A percentile compares a stretch with the other conserved stretches of the same genome.
phyloP scores from a whole-genome alignment of 495 filamentous ascomycete species.

The Alectoria sarmentosa region DNA sequence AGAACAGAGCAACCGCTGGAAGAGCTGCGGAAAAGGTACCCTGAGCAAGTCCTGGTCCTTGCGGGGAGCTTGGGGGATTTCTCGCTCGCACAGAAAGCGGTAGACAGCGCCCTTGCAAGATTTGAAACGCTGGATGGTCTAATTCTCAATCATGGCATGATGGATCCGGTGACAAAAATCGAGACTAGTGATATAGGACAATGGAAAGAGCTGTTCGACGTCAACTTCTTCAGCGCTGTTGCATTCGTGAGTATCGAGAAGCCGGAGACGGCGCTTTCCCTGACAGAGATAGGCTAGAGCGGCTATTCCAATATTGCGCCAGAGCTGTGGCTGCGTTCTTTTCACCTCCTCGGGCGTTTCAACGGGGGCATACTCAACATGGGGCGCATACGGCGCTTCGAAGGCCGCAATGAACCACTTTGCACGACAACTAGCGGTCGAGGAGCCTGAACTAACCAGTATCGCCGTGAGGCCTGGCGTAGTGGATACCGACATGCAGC shows the following conservation, averaged over 20 bases:
- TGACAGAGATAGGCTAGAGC: conserved; percentile 55
- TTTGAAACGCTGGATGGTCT: conserved; percentile 76
- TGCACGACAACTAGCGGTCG: conserved; percentile 59
- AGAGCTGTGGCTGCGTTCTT: conserved; percentile 60
- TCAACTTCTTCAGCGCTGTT: conserved; percentile 77
- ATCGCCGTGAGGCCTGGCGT: conserved; percentile 75
- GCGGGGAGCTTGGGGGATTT: conserved; percentile 67
- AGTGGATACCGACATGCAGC: conserved; percentile 92
- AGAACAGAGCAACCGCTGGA: conserved; percentile 61
- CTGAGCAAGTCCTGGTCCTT: conserved; percentile 61
- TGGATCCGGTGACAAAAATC: conserved; percentile 71
- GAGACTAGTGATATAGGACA: conserved; percentile 55
- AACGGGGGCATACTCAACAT: conserved; percentile 57
- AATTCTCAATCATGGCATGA: conserved; percentile 79
- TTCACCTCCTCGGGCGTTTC: conserved; percentile 75
- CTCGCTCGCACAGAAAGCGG: conserved; percentile 51
- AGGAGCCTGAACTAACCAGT: conserved; percentile 70
- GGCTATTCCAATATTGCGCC: conserved; percentile 62
- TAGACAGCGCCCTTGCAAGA: conserved; percentile 52
- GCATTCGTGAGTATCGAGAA: conserved; percentile 53
- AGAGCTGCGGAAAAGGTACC: conserved; percentile 56
- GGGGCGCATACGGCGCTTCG: conserved; percentile 74
- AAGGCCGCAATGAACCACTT: conserved; percentile 91
- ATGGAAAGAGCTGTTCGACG: conserved; percentile 71
- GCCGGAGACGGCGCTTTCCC: neutral